Base-by-base conservation (phyloP, 2,329 filamentous ascomycete genomes). In the Trichoderma oligosporum region DNA sequence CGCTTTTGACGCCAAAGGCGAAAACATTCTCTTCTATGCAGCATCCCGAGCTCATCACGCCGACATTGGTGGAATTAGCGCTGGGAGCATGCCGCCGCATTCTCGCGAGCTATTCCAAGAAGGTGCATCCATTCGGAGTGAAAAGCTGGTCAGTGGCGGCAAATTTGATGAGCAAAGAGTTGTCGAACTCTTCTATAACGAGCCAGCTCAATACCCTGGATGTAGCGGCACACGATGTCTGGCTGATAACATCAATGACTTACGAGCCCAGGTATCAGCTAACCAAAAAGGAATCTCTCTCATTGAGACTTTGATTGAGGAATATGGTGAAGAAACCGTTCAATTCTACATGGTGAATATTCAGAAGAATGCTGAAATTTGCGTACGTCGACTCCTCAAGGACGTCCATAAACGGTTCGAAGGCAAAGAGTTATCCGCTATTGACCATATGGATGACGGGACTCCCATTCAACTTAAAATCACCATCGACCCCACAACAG, bases 281-380 rank as follows among this genome's bases (percentile, higher is more conserved):
- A 94, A 94, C 65, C 87, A 91, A 65, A 92, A 92, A 63, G 89
- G 89, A 1, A 93, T 94, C 61, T 88, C 85, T n/a, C 76, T 94
- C 20, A 93, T 94, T 61, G 83, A 82, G 56, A 79, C 82, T 0
- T 74, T 94, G 2, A 91, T 94, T 61, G 80, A 82, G 16, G 89
- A 94, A 65, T 93, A 92, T 64, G 86, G 87, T 11, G 84, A 91
- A 60, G 78, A 86, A 3, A 87, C 88, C 0, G 89, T 94, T 1
- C 86, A 90, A 62, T 89, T 89, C 68, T 94, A 94, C 73, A 94
- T 94, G 89, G 78, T 82, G 52, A 84, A 82, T 57, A 93, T 94
- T 60, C 89, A 94, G 69, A 80, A 84, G 57, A 93, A 92, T 58
- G 89, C 89, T 1, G 89, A 93, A 68, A 74, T 82, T 2, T 88